A percentile compares a stretch with the other conserved stretches of the same genome.
Evolutionary conservation across 352 stramenopile genomes (phyloP).

Genomic region (Pelagophyceae sp.): DNA sequence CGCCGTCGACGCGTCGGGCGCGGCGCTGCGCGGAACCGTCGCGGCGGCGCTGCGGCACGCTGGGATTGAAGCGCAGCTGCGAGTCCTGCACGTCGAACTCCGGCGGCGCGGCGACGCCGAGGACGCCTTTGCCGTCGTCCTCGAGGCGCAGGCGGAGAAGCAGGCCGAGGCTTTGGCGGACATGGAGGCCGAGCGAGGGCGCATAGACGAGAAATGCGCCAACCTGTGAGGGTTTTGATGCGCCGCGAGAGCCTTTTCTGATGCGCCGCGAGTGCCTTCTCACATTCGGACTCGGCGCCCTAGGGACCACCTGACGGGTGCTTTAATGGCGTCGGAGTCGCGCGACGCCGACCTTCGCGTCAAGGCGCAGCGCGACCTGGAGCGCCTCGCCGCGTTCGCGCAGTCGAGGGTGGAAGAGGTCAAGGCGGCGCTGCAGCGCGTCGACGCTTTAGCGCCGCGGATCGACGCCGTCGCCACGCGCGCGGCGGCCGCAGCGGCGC

Average conservation of each 20-base stretch:
- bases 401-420: background rate
- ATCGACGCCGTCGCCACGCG: background rate
- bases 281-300: too few relatives aligned
- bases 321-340: too few relatives aligned
- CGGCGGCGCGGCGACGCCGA: background rate
- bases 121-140: background rate
- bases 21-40: too few relatives aligned
- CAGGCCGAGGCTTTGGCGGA: background rate
- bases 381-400: too few relatives aligned
- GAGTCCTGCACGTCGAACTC: background rate
- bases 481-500: background rate
- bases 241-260: background rate
- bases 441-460: background rate
- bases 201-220: background rate
- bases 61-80: background rate
- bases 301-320: too few relatives aligned
- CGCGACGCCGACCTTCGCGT: background rate
- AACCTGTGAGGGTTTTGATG: background rate
- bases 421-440: background rate
- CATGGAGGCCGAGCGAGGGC: background rate
- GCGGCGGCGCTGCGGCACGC: background rate
- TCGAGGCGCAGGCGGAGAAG: background rate
- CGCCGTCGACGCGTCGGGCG: too few relatives aligned
- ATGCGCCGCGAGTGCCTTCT: background rate
- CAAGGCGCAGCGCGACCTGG: background rate